phyloP scores from a whole-genome alignment of 768 basidiomycete genomes.

The Tricholoma bakamatsutake region DNA sequence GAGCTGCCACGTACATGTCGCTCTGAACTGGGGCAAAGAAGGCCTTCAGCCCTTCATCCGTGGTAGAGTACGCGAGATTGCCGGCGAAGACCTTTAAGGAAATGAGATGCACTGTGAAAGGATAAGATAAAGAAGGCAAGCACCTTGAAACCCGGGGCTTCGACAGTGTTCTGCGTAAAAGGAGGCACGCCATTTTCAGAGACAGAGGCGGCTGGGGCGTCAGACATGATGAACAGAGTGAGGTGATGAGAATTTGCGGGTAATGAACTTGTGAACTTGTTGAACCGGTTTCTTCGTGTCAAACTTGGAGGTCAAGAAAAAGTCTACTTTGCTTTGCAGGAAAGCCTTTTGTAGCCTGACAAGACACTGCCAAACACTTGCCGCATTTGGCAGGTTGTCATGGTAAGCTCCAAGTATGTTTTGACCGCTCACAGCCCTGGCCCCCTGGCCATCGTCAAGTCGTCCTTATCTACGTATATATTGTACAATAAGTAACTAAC shows the following conservation, averaged over 20 bases:
- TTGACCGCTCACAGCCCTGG: too few species aligned
- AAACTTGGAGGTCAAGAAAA: slow-evolving; percentile 78
- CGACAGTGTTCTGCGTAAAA: slow-evolving; percentile 63
- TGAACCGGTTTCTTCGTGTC: slow-evolving; percentile 84
- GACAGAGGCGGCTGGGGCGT: slow-evolving; percentile 83
- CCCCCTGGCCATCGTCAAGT: too few species aligned
- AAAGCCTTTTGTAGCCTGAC: slow-evolving; percentile 31
- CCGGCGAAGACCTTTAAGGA: slow-evolving; percentile 79
- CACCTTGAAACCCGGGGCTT: slow-evolving; percentile 80
- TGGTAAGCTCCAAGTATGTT: slow-evolving; percentile 28
- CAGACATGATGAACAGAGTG: slow-evolving; percentile 72
- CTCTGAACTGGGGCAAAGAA: slow-evolving; percentile 85
- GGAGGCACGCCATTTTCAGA: slow-evolving; percentile 81
- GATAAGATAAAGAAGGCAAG: slow-evolving; percentile 18
- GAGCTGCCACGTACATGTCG: slow-evolving; percentile 70
- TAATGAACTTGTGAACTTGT: slow-evolving; percentile 47
- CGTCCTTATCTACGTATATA: too few species aligned
- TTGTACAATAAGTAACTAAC: too few species aligned
- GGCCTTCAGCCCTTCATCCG: slow-evolving; percentile 91
- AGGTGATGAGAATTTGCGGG: slow-evolving; percentile 47
- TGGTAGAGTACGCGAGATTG: slow-evolving; percentile 91
- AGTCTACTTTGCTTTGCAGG: background rate
- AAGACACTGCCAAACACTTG: slow-evolving; percentile 30
- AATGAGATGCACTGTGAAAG: slow-evolving; percentile 15
- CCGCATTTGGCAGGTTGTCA: slow-evolving; percentile 35